Evolutionary conservation across 2,329 filamentous ascomycete genomes (phyloP).

Genomic region (Botrytis aclada): DNA sequence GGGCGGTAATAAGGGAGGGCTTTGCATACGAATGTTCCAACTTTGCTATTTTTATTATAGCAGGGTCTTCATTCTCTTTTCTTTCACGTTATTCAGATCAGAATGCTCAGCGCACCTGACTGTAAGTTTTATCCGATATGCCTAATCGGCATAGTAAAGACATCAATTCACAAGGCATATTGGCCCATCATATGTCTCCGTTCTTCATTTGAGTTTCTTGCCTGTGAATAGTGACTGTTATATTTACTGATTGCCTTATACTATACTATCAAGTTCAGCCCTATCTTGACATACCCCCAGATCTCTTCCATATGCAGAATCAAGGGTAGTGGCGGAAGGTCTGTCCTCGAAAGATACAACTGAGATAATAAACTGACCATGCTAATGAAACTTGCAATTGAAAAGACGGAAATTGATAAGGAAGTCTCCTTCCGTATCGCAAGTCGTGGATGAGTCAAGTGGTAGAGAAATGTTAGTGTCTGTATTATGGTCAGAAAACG

Average conservation of each 20-base stretch:
- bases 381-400: slow-evolving; percentile 71
- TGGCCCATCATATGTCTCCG: neutral
- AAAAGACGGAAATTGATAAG: slow-evolving; percentile 74
- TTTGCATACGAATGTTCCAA: slow-evolving; percentile 10
- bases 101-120: slow-evolving; percentile 8
- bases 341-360: slow-evolving; percentile 48
- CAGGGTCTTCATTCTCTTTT: slow-evolving; percentile 12
- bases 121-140: slow-evolving; percentile 1
- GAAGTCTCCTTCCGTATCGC: slow-evolving; percentile 77
- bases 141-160: neutral
- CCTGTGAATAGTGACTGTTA: neutral
- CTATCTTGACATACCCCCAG: slow-evolving; percentile 31
- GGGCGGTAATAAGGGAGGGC: slow-evolving; percentile 2
- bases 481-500: slow-evolving; percentile 36
- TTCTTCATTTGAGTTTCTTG: slow-evolving; percentile 3
- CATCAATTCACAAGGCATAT: neutral
- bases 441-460: slow-evolving; percentile 73
- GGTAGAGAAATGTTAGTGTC: slow-evolving; percentile 72
- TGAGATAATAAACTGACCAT: slow-evolving; percentile 68
- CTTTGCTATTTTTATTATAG: slow-evolving; percentile 4
- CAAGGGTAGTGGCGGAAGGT: slow-evolving; percentile 35
- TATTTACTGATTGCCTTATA: slow-evolving; percentile 14
- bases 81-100: slow-evolving; percentile 12
- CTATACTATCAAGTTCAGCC: neutral
- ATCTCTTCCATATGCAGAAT: slow-evolving; percentile 29